A percentile compares a stretch with the other conserved stretches of the same genome.
These are phyloP conservation scores for Xylariaceae sp. DNA, from an alignment of 2,329 filamentous ascomycete genomes.

Conservation along the genomic window DNA sequence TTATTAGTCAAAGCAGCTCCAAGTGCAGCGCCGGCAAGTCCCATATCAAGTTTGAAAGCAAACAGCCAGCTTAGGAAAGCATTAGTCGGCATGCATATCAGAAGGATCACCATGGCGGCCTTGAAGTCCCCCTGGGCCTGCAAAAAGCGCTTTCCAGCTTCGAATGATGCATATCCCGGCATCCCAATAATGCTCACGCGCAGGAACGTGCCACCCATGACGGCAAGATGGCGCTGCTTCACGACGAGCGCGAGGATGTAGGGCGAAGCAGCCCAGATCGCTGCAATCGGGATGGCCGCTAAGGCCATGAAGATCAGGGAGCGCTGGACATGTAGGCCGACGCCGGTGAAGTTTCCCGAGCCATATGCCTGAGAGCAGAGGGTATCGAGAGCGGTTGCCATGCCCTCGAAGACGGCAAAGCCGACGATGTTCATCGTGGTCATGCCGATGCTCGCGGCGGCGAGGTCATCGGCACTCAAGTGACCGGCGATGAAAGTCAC, in stretches of 20 bases:
- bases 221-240: constrained; percentile 43
- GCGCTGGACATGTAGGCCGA: constrained; percentile 50
- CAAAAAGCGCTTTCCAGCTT: constrained; percentile 51
- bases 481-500: constrained; percentile 50
- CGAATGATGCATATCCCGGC: constrained; percentile 51
- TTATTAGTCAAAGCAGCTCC: constrained; percentile 47
- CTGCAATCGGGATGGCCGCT: constrained; percentile 44
- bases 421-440: constrained; percentile 54
- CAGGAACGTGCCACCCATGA: constrained; percentile 47
- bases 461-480: constrained; percentile 48
- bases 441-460: constrained; percentile 47
- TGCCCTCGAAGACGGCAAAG: constrained; percentile 46
- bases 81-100: constrained; percentile 46
- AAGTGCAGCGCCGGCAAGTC: constrained; percentile 48
- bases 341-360: constrained; percentile 42
- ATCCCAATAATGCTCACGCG: constrained; percentile 45
- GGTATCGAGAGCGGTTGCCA: constrained; percentile 49
- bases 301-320: constrained; percentile 48
- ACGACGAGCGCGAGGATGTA: constrained; percentile 43
- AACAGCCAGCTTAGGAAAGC: constrained; percentile 47
- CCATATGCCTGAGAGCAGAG: constrained; percentile 50
- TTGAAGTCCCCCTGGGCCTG: constrained; percentile 53
- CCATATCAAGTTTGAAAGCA: constrained; percentile 39
- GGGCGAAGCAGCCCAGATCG: constrained; percentile 46
- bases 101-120: constrained; percentile 42